Base-by-base conservation (phyloP, 441 rosid genomes). In the Populus hybrid region DNA sequence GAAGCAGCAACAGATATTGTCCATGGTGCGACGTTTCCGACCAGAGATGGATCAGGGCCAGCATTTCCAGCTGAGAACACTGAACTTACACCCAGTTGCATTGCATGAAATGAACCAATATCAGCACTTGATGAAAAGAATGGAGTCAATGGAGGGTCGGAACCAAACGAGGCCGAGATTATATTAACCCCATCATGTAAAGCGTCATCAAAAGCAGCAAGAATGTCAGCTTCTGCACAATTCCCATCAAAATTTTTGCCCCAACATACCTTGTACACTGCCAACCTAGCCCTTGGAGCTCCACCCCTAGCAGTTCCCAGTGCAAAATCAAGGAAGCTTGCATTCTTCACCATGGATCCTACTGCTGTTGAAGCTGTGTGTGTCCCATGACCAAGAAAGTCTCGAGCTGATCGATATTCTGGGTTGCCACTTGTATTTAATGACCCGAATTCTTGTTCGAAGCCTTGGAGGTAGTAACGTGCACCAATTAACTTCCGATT, bases 241-340 rank as follows among this genome's bases (percentile, higher is more conserved):
- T 57, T 59, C 2, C 84, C 85, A 1, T 73, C 84, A 8, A 67
- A 63, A 34, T 76, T 76, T 26, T 72, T 73, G 46, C 79, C 81
- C 91, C 93, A 90, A 38, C 95, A 90, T 1, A 83, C 76, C 80
- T 91, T 91, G 81, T 79, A 90, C 74, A 91, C 90, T 0, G 93
- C 92, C 3, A 91, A 75, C 68, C 92, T 78, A 57, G 93, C 89
- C 83, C 77, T 83, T 2, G 91, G 90, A 12, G 93, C 92, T 34
- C 95, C 95, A 8, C 95, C 95, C 34, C 90, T 81, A 0, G 91
- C 91, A 0, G 67, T 84, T 5, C 95, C 95, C 66, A 23, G 12
- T 1, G 83, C 93, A 0, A 87, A 67, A n/a, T 86, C 87, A 0
- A 81, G 68, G 78, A 84, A 83, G 77, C 85, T 83, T 4, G 79